Conservation (phyloP, 139 green algal genomes). For the Microglena sp. region DNA sequence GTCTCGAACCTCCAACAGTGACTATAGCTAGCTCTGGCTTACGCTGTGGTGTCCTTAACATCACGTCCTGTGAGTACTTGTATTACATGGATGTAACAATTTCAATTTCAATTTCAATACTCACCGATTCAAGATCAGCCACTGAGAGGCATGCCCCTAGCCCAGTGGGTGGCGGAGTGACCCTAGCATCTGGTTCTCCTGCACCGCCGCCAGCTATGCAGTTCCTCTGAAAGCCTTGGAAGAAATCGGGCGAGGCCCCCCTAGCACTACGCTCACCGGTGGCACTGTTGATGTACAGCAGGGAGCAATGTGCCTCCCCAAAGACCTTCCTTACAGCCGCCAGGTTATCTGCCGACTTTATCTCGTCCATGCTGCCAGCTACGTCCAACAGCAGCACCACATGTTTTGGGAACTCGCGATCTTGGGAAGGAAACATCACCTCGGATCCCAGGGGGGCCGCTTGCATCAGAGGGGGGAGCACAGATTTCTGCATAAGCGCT, state of each 20-base stretch:
- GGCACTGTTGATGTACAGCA: constrained; percentile 36
- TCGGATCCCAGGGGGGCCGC: background rate
- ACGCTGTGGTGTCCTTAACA: too few species aligned
- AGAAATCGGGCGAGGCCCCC: constrained; percentile 25
- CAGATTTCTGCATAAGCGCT: constrained; percentile 24
- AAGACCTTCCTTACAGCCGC: constrained; percentile 14
- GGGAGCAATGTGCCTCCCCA: constrained; percentile 27
- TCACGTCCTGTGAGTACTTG: too few species aligned
- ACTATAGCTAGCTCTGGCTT: too few species aligned
- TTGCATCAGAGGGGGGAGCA: constrained; percentile 25
- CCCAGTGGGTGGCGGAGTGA: constrained; percentile 14
- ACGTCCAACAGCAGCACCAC: constrained; percentile 44
- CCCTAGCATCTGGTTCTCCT: constrained; percentile 14
- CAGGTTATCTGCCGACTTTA: constrained; percentile 30
- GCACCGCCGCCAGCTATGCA: constrained; percentile 23
- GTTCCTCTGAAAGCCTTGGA: constrained; percentile 16
- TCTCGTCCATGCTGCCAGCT: background rate
- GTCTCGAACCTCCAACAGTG: too few species aligned
- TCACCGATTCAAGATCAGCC: constrained; percentile 11
- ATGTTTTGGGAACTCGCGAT: constrained; percentile 34
- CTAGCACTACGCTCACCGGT: constrained; percentile 8
- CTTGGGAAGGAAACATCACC: constrained; percentile 25
- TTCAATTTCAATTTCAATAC: too few species aligned
- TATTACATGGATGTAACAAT: too few species aligned
- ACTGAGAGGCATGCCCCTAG: constrained; percentile 15